Conservation (phyloP, 441 rosid genomes). For the Populus tomentosa region DNA sequence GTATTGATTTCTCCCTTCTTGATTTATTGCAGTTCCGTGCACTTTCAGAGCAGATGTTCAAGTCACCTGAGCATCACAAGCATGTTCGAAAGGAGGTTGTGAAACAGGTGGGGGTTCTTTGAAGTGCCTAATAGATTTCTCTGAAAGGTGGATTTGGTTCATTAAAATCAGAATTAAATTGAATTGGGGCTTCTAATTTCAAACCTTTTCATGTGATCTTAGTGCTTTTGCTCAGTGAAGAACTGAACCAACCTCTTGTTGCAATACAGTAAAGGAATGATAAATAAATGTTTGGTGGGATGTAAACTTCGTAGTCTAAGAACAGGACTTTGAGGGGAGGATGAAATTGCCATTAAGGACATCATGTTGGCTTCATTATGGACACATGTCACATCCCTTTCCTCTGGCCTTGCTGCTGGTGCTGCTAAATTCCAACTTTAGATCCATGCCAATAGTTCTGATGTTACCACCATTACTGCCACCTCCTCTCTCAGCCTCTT, state of each 20-base stretch:
- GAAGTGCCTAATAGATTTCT: conserved; percentile 5
- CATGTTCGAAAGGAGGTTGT: conserved; percentile 76
- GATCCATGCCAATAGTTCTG: neutral
- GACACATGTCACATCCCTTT: neutral
- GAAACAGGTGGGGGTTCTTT: conserved; percentile 59
- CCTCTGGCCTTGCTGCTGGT: neutral
- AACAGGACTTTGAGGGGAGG: neutral
- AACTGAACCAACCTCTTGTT: neutral
- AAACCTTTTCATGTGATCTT: neutral
- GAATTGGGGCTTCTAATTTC: neutral
- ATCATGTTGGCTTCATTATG: neutral
- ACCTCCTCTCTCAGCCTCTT: neutral
- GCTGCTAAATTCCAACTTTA: neutral
- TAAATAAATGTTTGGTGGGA: neutral
- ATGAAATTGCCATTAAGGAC: neutral
- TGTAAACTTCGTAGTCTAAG: neutral
- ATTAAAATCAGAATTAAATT: neutral
- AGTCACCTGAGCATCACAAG: conserved; percentile 88
- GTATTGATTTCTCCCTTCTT: neutral
- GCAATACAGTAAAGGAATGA: neutral
- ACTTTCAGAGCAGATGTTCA: conserved; percentile 83
- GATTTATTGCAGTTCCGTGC: conserved; percentile 74
- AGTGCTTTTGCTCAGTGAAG: neutral
- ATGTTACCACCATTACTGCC: neutral
- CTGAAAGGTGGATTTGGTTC: neutral